A percentile compares a stretch with the other conserved stretches of the same genome.
These are phyloP conservation scores for Boletus pseudopeckii DNA, from an alignment of 768 basidiomycete species.

Conservation along the genomic window DNA sequence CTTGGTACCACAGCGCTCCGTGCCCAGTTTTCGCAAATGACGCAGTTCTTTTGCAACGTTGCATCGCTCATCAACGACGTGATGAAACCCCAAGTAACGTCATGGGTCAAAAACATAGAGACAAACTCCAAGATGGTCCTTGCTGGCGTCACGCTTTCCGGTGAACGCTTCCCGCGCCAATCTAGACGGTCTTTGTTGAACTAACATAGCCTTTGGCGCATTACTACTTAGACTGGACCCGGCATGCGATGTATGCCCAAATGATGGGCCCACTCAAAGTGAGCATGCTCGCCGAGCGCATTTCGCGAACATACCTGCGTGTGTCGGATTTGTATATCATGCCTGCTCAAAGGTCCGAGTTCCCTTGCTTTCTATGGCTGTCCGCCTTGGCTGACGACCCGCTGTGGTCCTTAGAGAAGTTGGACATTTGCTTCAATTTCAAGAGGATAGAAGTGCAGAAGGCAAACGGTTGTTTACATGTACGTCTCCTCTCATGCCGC, in stretches of 20 bases:
- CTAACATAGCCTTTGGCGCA: not conserved
- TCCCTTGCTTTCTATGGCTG: not conserved
- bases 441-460: constrained; percentile 18
- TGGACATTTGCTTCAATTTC: constrained; percentile 17
- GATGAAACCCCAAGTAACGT: constrained; percentile 17
- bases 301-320: constrained; percentile 15
- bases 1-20: constrained; percentile 7
- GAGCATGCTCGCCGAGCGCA: constrained; percentile 22
- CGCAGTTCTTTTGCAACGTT: constrained; percentile 15
- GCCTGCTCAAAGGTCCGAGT: constrained; percentile 18
- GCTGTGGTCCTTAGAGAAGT: constrained; percentile 3
- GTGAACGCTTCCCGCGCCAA: not conserved
- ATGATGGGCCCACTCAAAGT: constrained; percentile 25
- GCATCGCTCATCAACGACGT: constrained; percentile 19
- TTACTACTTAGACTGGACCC: constrained; percentile 8
- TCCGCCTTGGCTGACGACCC: not conserved
- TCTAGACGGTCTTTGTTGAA: not conserved
- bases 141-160: constrained; percentile 15
- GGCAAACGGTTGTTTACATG: constrained; percentile 11
- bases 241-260: constrained; percentile 19
- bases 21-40: constrained; percentile 20
- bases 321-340: constrained; percentile 22
- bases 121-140: constrained; percentile 17
- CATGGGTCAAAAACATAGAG: constrained; percentile 14
- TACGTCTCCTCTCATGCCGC: not conserved